Evolutionary conservation across 805 yeast genomes (phyloP).

Genomic region (Diddensiella santjacobensis): DNA sequence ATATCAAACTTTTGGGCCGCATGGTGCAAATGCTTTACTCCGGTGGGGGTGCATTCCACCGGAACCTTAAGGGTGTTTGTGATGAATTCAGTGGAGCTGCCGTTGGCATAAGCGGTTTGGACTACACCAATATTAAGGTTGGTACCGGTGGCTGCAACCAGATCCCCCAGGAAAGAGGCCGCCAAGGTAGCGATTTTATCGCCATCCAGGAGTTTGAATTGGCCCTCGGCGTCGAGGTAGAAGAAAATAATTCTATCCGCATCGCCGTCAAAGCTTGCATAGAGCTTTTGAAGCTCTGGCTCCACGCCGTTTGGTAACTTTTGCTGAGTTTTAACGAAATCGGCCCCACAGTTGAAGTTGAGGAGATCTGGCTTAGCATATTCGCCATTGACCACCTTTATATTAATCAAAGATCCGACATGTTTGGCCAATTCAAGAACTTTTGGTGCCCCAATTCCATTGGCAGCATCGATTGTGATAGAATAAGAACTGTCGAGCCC

Average conservation of each 20-base stretch:
- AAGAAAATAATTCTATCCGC: conserved; percentile 91
- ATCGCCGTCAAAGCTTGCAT: conserved; percentile 92
- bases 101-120: conserved; percentile 98
- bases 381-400: conserved; percentile 48
- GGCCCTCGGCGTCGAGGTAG: conserved; percentile 34
- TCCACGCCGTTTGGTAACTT: conserved; percentile 60
- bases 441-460: conserved; percentile 94
- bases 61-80: conserved; percentile 61
- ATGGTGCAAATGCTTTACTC: conserved; percentile 94
- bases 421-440: conserved; percentile 45
- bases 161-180: conserved; percentile 56
- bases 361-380: conserved; percentile 53
- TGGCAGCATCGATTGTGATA: conserved; percentile 83
- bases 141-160: conserved; percentile 45
- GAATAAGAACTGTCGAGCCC: conserved; percentile 25
- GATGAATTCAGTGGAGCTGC: conserved; percentile 76
- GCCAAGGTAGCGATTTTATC: conserved; percentile 87
- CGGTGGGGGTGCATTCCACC: conserved; percentile 87
- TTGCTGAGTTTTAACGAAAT: conserved; percentile 88
- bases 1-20: conserved; percentile 81
- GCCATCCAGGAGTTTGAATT: conserved; percentile 63
- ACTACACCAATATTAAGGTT: conserved; percentile 66
- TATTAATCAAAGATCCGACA: conserved; percentile 41
- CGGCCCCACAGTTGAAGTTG: conserved; percentile 89
- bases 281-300: conserved; percentile 43